Conservation (phyloP, 768 basidiomycete species). For the Stropharia rugosoannulata region DNA sequence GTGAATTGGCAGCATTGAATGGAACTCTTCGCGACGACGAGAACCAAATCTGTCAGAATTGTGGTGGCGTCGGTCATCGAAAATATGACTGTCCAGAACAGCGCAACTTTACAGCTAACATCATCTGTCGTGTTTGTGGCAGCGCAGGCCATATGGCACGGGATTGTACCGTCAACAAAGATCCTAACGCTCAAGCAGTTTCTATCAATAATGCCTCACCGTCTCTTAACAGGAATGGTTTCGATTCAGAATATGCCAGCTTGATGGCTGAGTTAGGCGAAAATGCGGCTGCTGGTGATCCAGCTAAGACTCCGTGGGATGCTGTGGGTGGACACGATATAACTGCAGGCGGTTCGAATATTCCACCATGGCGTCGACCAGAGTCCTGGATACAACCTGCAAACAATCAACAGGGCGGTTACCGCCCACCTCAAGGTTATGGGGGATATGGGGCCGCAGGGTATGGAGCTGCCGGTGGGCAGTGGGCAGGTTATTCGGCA, state of each 20-base stretch:
- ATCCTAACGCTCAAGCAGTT: slow-evolving; percentile 66
- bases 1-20: slow-evolving; percentile 95
- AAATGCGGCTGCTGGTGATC: slow-evolving; percentile 56
- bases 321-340: slow-evolving; percentile 58
- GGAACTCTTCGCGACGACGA: slow-evolving; percentile 99
- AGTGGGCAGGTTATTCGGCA: slow-evolving; percentile 48
- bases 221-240: slow-evolving; percentile 67
- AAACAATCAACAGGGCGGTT: slow-evolving; percentile 54
- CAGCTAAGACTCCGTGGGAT: slow-evolving; percentile 52
- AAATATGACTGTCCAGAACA: slow-evolving; percentile 99
- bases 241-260: slow-evolving; percentile 97
- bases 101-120: slow-evolving; percentile 97
- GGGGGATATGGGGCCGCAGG: slow-evolving; percentile 23
- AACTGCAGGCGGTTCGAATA: slow-evolving; percentile 73
- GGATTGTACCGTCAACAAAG: slow-evolving; percentile 93
- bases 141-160: slow-evolving; percentile 99
- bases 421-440: slow-evolving; percentile 62
- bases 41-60: slow-evolving; percentile 99
- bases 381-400: slow-evolving; percentile 76
- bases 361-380: slow-evolving; percentile 90
- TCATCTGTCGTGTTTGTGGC: slow-evolving; percentile 98
- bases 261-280: slow-evolving; percentile 99
- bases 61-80: slow-evolving; percentile 90
- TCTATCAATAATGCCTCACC: slow-evolving; percentile 42
- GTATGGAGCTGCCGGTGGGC: slow-evolving; percentile 39